phyloP scores from a whole-genome alignment of 2,329 filamentous ascomycete genomes.

The Dothidotthia symphoricarpi region DNA sequence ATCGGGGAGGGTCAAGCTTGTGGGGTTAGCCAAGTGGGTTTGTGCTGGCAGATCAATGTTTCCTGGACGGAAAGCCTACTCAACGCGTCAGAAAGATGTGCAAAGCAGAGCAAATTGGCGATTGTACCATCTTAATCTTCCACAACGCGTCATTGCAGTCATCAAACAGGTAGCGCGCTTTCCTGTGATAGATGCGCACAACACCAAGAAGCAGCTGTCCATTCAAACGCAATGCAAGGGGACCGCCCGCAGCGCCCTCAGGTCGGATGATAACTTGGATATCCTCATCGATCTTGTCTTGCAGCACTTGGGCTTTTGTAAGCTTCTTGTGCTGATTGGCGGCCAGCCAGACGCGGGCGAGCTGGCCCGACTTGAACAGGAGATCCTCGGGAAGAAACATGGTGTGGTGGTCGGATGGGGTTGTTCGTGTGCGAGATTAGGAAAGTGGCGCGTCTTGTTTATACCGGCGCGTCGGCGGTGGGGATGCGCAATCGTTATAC shows the following conservation, averaged over 20 bases:
- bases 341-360: conserved; percentile 97
- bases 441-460: conserved; percentile 33
- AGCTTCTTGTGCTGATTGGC: conserved; percentile 98
- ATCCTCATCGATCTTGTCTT: conserved; percentile 91
- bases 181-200: conserved; percentile 94
- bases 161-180: conserved; percentile 92
- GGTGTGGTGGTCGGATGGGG: conserved; percentile 17
- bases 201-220: conserved; percentile 93
- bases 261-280: conserved; percentile 93
- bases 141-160: conserved; percentile 96
- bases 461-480: conserved; percentile 32
- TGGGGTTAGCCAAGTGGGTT: conserved; percentile 75
- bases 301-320: conserved; percentile 91
- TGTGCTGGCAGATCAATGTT: conserved; percentile 90
- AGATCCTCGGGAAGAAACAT: conserved; percentile 99
- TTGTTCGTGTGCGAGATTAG: conserved; percentile 9
- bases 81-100: conserved; percentile 15
- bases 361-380: conserved; percentile 91
- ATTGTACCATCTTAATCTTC: conserved; percentile 92
- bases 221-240: conserved; percentile 89
- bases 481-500: conserved; percentile 23
- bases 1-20: conserved; percentile 85
- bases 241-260: conserved; percentile 62
- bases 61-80: conserved; percentile 82
- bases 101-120: conserved; percentile 18